Conservation (phyloP, 2,329 filamentous ascomycete species). For the Fusarium sambucinum region DNA sequence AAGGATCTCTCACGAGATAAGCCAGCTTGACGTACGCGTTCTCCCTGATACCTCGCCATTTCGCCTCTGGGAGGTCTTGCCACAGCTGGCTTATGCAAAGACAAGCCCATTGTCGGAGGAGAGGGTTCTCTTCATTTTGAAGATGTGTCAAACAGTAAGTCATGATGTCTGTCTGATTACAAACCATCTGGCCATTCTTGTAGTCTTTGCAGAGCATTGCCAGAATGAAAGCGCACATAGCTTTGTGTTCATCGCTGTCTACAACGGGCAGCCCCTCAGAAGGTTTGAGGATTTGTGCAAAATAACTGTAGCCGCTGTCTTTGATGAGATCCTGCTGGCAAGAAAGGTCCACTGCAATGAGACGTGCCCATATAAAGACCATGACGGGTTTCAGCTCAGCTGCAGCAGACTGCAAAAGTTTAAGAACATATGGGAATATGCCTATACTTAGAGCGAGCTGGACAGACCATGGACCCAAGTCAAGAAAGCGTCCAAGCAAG, state of each 20-base stretch:
- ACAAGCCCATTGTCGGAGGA: slow-evolving; percentile 95
- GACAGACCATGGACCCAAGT: slow-evolving; percentile 98
- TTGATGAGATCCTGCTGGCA: slow-evolving; percentile 96
- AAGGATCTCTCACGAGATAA: slow-evolving; percentile 83
- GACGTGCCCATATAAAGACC: slow-evolving; percentile 99
- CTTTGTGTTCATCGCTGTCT: slow-evolving; percentile 93
- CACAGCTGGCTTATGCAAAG: slow-evolving; percentile 95
- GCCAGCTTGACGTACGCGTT: slow-evolving; percentile 86
- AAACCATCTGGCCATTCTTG: slow-evolving; percentile 90
- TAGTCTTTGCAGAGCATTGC: slow-evolving; percentile 98
- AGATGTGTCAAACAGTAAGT: slow-evolving; percentile 87
- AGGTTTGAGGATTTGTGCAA: slow-evolving; percentile 91
- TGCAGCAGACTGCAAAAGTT: slow-evolving; percentile 93
- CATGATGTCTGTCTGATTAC: slow-evolving; percentile 90
- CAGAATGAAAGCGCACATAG: slow-evolving; percentile 98
- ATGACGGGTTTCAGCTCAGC: slow-evolving; percentile 96
- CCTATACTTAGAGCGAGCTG: slow-evolving; percentile 96
- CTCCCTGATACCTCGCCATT: slow-evolving; percentile 94
- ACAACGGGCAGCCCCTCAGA: slow-evolving; percentile 84
- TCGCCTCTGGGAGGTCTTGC: slow-evolving; percentile 90
- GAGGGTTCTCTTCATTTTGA: slow-evolving; percentile 84
- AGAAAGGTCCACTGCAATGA: slow-evolving; percentile 92
- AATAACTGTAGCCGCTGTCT: slow-evolving; percentile 97
- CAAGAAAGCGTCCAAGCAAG: slow-evolving; percentile 90
- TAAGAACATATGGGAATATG: slow-evolving; percentile 99